Evolutionary conservation across 352 stramenopile species (phyloP).

Genomic region (Phytophthora melonis): DNA sequence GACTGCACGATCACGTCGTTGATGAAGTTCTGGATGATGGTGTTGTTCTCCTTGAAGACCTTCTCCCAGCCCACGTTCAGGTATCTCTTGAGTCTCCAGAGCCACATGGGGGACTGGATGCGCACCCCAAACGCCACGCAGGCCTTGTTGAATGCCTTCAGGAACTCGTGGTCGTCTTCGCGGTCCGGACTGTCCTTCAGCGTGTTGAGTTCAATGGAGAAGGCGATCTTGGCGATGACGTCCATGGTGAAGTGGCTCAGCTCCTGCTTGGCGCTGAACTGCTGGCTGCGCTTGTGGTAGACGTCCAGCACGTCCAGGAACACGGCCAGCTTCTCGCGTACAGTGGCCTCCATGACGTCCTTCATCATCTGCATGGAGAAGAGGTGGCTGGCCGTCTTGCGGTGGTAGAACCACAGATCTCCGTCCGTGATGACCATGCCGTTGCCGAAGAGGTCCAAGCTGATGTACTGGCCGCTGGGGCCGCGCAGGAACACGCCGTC

Average conservation of each 20-base stretch:
- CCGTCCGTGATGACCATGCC: slow-evolving; percentile 55
- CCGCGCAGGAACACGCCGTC: slow-evolving; percentile 78
- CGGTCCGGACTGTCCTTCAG: slow-evolving; percentile 42
- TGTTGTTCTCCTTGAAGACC: slow-evolving; percentile 48
- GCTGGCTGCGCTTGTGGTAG: slow-evolving; percentile 23
- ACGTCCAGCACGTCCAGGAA: slow-evolving; percentile 40
- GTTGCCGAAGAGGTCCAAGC: slow-evolving; percentile 67
- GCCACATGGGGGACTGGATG: slow-evolving; percentile 41
- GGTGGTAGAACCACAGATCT: slow-evolving; percentile 64
- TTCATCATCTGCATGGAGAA: slow-evolving; percentile 71
- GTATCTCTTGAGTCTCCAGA: slow-evolving; percentile 47
- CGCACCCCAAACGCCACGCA: slow-evolving; percentile 44
- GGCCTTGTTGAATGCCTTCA: slow-evolving; percentile 53
- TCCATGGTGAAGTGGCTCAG: slow-evolving; percentile 71
- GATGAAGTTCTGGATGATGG: slow-evolving; percentile 56
- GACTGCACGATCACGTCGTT: slow-evolving; percentile 60
- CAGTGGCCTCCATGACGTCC: slow-evolving; percentile 51
- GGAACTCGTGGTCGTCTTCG: slow-evolving; percentile 57
- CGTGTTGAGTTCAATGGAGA: slow-evolving; percentile 53
- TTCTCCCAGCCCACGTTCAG: slow-evolving; percentile 53
- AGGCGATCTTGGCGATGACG: slow-evolving; percentile 68
- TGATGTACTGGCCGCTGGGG: slow-evolving; percentile 35
- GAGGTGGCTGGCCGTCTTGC: slow-evolving; percentile 87
- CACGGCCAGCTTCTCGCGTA: slow-evolving; percentile 39
- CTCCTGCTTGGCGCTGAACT: slow-evolving; percentile 55